Evolutionary conservation across 352 stramenopile species (phyloP), one percentile per base, ranked within the genome.

Genomic region (Phytophthora pseudosyringae): DNA sequence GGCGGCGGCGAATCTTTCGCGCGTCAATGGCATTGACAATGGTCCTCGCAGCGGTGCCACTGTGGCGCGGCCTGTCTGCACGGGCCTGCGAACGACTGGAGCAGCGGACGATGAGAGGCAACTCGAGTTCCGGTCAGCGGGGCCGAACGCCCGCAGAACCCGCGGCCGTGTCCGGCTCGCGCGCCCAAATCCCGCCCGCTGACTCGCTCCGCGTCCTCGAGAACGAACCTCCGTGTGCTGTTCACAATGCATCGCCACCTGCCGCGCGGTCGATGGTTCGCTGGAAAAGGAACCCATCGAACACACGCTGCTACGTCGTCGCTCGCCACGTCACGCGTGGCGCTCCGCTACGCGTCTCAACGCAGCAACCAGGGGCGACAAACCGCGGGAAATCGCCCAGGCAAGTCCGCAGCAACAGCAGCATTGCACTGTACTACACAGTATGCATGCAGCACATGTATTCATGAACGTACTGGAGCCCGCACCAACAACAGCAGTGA

Each of bases 141-240:
- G 31, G 9, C 21, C 64, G 49, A 51, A 67, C 49, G 54, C 70
- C 71, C 58, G 43, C 56, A 59, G 53, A 70, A 67, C n/a, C 33
- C 28, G 44, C 38, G 6, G 15, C 51, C 35, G 31, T 32, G 25
- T 51, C 50, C 33, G 59, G 50, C 32, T 62, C 44, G 41, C 32
- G 35, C 16, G 35, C 16, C 21, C 51, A 62, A 68, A 40, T 68
- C 60, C 49, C 38, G n/a, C 31, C 12, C 18, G 13, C 33, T 32
- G 31, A 11, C 31, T 41, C 4, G 13, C 40, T 31, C 8, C 18
- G 18, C 31, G 10, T 35, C 31, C 31, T 35, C 31, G 31, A 11
- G 7, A 11, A 7, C 31, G 31, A 21, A 43, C 32, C 13, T 38
- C 56, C 50, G 25, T 21, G 21, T 1, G 21, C 38, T 40, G 28